phyloP scores from a whole-genome alignment of 2,329 filamentous ascomycete species.

The Fusarium lyarnte region DNA sequence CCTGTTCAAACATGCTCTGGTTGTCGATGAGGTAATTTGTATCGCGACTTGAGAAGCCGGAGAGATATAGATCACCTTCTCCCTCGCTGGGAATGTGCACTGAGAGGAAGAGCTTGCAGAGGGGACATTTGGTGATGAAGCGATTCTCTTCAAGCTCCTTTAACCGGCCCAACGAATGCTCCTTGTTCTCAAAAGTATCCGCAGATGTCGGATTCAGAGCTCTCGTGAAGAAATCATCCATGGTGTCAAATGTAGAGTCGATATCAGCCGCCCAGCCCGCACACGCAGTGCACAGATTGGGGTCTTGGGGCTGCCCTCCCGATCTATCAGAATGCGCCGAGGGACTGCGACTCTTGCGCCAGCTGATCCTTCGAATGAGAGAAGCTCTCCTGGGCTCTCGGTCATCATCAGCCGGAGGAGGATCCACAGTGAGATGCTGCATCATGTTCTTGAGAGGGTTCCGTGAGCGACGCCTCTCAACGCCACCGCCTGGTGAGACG shows the following conservation, averaged over 20 bases:
- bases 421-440: conserved; percentile 51
- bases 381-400: conserved; percentile 44
- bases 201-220: conserved; percentile 43
- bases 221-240: conserved; percentile 45
- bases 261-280: conserved; percentile 48
- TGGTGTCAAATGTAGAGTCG: conserved; percentile 46
- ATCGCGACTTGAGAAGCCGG: conserved; percentile 49
- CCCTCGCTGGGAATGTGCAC: conserved; percentile 47
- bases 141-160: conserved; percentile 46
- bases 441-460: conserved; percentile 51
- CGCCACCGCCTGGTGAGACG: conserved; percentile 34
- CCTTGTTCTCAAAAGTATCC: conserved; percentile 47
- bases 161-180: conserved; percentile 44
- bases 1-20: conserved; percentile 45
- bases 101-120: conserved; percentile 49
- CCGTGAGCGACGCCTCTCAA: conserved; percentile 47
- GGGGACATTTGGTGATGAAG: conserved; percentile 47
- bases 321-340: conserved; percentile 48
- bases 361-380: conserved; percentile 50
- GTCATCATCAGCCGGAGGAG: conserved; percentile 42
- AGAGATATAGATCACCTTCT: conserved; percentile 45
- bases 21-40: conserved; percentile 49
- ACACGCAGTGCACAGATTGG: conserved; percentile 45
- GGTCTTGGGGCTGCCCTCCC: conserved; percentile 42
- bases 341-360: conserved; percentile 49